A percentile compares a stretch with the other conserved stretches of the same genome.
These are phyloP conservation scores for Parietichytrium sp. DNA, from an alignment of 108 stramenopile genomes.

Conservation along the genomic window DNA sequence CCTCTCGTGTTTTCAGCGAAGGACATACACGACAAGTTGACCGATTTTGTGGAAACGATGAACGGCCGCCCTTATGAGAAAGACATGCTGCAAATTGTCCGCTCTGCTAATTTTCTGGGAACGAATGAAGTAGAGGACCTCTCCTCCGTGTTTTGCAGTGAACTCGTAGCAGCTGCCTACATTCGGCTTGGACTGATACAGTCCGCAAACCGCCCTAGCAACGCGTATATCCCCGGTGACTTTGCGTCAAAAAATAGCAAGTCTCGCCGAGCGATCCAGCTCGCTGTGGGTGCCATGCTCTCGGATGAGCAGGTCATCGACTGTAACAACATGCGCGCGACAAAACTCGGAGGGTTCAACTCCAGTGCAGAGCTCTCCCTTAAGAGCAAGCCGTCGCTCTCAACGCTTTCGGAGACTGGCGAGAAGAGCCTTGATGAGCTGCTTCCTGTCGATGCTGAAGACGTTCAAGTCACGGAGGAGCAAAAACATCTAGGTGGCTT, in stretches of 20 bases:
- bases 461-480: too few relatives aligned
- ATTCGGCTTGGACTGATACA: slow-evolving; percentile 17
- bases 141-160: slow-evolving; percentile 1
- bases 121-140: slow-evolving; percentile 18
- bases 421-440: too few relatives aligned
- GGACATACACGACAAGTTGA: neutral
- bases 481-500: too few relatives aligned
- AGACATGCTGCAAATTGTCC: slow-evolving; percentile 14
- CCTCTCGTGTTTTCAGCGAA: neutral
- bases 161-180: slow-evolving; percentile 31
- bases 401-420: too few relatives aligned
- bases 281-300: slow-evolving; percentile 1
- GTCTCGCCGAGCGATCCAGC: neutral
- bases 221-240: slow-evolving; percentile 26
- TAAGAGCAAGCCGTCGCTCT: too few relatives aligned
- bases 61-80: slow-evolving; percentile 12
- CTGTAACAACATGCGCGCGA: neutral
- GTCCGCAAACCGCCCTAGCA: neutral
- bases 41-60: neutral
- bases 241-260: slow-evolving; percentile 20
- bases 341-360: too few relatives aligned
- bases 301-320: neutral
- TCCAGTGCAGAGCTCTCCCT: too few relatives aligned
- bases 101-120: neutral
- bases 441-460: too few relatives aligned